Evolutionary conservation across 768 basidiomycete genomes (phyloP), one percentile per base, ranked within the genome.

Genomic region (Mycena galericulata): DNA sequence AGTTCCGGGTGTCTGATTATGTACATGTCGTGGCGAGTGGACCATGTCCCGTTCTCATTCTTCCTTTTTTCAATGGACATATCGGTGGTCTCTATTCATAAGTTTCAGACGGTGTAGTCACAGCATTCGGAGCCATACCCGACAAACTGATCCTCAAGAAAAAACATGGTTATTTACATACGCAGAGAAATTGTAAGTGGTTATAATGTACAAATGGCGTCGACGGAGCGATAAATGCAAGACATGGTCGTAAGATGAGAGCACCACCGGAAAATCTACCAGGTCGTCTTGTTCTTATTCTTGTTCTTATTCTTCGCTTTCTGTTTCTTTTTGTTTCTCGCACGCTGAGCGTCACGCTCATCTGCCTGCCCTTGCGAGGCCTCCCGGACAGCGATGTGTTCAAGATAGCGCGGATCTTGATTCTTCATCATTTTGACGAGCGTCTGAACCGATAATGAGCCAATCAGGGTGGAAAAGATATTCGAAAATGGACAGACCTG

Each of bases 1-100:
- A 2, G 76, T 77, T 1, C 92, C 92, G 1, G 92, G 92, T 20
- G 76, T 93, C 36, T 87, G 70, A 80, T 22, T 36, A n/a, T n/a
- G n/a, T n/a, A n/a, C n/a, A n/a, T n/a, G n/a, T n/a, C n/a, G n/a
- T n/a, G n/a, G n/a, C n/a, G n/a, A n/a, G n/a, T n/a, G n/a, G n/a
- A n/a, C n/a, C n/a, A n/a, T n/a, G n/a, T n/a, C n/a, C n/a, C n/a
- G n/a, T n/a, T n/a, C n/a, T n/a, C n/a, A n/a, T n/a, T n/a, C n/a
- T n/a, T n/a, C n/a, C n/a, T n/a, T n/a, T n/a, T n/a, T n/a, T n/a
- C n/a, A n/a, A n/a, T n/a, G n/a, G n/a, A n/a, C n/a, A n/a, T n/a
- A n/a, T n/a, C n/a, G n/a, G n/a, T n/a, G n/a, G n/a, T n/a, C n/a
- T n/a, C n/a, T n/a, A n/a, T n/a, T n/a, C n/a, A n/a, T n/a, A n/a